These are phyloP conservation scores for Ophiosphaerella narmari DNA, from an alignment of 2,329 filamentous ascomycete species.

Conservation along the genomic window DNA sequence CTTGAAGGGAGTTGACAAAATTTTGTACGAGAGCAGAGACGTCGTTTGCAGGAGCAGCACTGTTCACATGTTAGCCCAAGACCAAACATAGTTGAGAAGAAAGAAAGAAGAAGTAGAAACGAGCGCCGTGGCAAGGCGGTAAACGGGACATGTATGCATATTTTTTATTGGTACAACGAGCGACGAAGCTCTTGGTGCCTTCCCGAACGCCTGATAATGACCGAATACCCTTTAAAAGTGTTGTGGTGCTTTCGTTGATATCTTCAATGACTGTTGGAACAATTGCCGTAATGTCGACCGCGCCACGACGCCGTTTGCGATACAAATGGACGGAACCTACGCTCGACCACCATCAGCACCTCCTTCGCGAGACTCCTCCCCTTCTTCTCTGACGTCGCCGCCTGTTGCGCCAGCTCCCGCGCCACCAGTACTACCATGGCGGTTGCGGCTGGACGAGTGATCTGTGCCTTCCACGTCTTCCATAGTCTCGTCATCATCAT, in stretches of 20 bases:
- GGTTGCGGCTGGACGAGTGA: constrained; percentile 36
- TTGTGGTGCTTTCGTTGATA: constrained; percentile 19
- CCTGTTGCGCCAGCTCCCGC: constrained; percentile 87
- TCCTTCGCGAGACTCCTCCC: constrained; percentile 83
- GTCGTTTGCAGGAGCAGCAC: constrained; percentile 62
- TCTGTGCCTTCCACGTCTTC: constrained; percentile 62
- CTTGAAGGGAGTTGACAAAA: constrained; percentile 81
- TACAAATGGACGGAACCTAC: constrained; percentile 72
- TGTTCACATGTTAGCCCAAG: constrained; percentile 30
- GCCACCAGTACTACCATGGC: constrained; percentile 65
- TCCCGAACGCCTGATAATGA: constrained; percentile 41
- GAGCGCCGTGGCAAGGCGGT: constrained; percentile 39
- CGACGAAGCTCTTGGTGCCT: constrained; percentile 10
- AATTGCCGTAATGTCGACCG: constrained; percentile 33
- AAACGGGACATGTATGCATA: constrained; percentile 35
- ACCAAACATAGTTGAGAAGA: constrained; percentile 2
- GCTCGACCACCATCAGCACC: constrained; percentile 97
- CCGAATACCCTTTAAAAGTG: constrained; percentile 17
- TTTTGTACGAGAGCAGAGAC: constrained; percentile 81
- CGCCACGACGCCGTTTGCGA: constrained; percentile 42
- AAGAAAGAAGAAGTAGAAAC: constrained; percentile 11
- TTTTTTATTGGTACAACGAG: constrained; percentile 45
- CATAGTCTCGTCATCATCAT: constrained; percentile 70
- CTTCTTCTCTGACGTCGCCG: constrained; percentile 89
- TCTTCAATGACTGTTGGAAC: constrained; percentile 25